phyloP scores from a whole-genome alignment of 1,284 basidiomycete genomes.

The Trichosporon sp. region DNA sequence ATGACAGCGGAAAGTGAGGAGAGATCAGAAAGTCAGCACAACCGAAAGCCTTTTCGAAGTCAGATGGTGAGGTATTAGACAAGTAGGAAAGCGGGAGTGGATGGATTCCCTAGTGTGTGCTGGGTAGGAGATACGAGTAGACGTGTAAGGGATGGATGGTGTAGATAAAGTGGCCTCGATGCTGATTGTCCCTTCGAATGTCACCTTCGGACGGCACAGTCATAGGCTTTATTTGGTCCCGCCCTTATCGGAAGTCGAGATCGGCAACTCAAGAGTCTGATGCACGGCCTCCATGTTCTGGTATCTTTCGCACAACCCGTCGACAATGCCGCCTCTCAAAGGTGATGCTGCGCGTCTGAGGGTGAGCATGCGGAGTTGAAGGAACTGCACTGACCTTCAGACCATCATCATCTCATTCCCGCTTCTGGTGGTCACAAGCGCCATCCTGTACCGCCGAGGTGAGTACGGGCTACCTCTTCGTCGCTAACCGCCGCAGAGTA shows the following conservation, averaged over 20 bases:
- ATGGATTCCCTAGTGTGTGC: background rate
- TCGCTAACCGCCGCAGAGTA: slow-evolving; percentile 23
- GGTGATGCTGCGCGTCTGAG: slow-evolving; percentile 39
- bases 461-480: background rate
- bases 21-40: background rate
- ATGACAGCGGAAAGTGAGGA: background rate
- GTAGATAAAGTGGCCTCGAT: background rate
- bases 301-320: background rate
- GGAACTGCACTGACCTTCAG: slow-evolving; percentile 16
- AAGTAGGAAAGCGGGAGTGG: background rate
- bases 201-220: background rate
- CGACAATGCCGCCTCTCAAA: slow-evolving; percentile 26
- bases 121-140: background rate
- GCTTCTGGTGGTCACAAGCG: slow-evolving; percentile 41
- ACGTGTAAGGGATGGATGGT: background rate
- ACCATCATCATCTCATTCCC: slow-evolving; percentile 45
- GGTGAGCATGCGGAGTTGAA: slow-evolving; percentile 15
- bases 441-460: slow-evolving; percentile 45
- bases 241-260: background rate
- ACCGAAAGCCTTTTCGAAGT: background rate
- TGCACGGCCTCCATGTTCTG: background rate
- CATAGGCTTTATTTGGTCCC: background rate
- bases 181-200: background rate
- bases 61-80: background rate
- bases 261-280: background rate